These are phyloP conservation scores for Achlya hypogyna DNA, from an alignment of 352 stramenopile species.

Conservation along the genomic window DNA sequence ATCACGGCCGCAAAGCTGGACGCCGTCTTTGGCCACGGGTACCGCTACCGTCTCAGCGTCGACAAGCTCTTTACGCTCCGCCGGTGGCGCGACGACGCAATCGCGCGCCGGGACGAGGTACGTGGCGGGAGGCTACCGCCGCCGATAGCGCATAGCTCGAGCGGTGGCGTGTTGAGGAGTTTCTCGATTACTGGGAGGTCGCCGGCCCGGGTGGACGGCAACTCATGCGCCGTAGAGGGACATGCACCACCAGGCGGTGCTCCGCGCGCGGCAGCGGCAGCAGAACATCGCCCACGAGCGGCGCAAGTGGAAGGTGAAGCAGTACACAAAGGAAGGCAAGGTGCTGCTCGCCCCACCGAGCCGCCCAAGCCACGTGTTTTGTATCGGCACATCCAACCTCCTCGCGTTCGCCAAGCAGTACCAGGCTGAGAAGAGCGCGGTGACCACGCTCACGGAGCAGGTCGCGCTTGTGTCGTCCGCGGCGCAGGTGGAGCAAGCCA, in stretches of 20 bases:
- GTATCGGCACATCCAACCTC: conserved; percentile 5
- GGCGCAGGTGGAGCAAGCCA: conserved; percentile 48
- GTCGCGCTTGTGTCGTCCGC: conserved; percentile 34
- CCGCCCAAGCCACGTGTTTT: neutral
- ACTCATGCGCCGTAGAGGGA: neutral
- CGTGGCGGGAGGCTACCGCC: neutral
- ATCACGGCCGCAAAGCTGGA: conserved; percentile 59
- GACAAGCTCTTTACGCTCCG: conserved; percentile 29
- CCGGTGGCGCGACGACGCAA: conserved; percentile 29
- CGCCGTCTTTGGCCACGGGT: conserved; percentile 43
- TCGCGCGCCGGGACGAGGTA: conserved; percentile 46
- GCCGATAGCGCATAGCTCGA: conserved; percentile 37
- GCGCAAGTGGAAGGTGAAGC: conserved; percentile 39
- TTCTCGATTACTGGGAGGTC: conserved; percentile 75
- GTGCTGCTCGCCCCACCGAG: neutral
- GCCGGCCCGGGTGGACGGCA: too few species aligned
- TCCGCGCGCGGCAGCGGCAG: conserved; percentile 23
- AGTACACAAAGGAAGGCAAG: conserved; percentile 49
- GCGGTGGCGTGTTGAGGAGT: conserved; percentile 69
- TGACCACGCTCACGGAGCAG: conserved; percentile 31
- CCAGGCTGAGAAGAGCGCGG: neutral
- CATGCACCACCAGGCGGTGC: neutral
- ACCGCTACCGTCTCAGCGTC: conserved; percentile 50
- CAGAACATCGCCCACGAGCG: conserved; percentile 41
- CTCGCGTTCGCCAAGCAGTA: neutral